Evolutionary conservation across 768 basidiomycete genomes (phyloP), one percentile per base, ranked within the genome.

Genomic region (Lentinula detonsa): DNA sequence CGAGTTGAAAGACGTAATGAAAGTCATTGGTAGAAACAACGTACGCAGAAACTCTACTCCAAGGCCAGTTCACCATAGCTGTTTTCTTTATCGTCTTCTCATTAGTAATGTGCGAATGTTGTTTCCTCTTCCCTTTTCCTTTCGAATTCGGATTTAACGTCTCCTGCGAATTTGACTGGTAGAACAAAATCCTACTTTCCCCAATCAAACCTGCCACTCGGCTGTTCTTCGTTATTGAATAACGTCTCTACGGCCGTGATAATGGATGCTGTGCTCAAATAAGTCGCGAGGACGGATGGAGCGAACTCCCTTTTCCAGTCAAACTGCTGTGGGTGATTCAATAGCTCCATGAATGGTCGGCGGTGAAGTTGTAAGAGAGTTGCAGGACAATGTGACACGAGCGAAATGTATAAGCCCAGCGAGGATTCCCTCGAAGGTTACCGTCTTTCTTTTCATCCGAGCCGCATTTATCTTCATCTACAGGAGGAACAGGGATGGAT

Each of bases 1-100:
- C 34, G 39, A 49, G 34, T 37, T 63, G 33, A 61, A 42, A 33
- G 58, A 55, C 61, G 7, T 13, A 23, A 23, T 23, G 7, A 46
- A 43, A 18, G 15, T 37, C 34, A 16, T 59, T 33, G 11, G 18
- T 40, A 7, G 4, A 55, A 48, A 51, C 57, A 39, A 74, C 85
- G 65, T 69, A 93, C 91, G 87, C 84, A 63, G 83, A 78, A 43
- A 93, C 76, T 62, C 85, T 83, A 61, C 79, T 82, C 85, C 88
- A 92, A 6, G 89, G 89, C 91, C 91, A 92, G n/a, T 84, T 81
- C 16, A 91, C 78, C 39, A 69, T 68, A 0, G 82, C 90, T 61
- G 81, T 75, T 64, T 76, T 81, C 71, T 74, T 79, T 21, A 69
- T 74, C 61, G 85, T 85, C 53, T 79, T 73, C 40, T 74, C 74